Base-by-base conservation (phyloP, 352 stramenopile species). In the Phytophthora europaea region DNA sequence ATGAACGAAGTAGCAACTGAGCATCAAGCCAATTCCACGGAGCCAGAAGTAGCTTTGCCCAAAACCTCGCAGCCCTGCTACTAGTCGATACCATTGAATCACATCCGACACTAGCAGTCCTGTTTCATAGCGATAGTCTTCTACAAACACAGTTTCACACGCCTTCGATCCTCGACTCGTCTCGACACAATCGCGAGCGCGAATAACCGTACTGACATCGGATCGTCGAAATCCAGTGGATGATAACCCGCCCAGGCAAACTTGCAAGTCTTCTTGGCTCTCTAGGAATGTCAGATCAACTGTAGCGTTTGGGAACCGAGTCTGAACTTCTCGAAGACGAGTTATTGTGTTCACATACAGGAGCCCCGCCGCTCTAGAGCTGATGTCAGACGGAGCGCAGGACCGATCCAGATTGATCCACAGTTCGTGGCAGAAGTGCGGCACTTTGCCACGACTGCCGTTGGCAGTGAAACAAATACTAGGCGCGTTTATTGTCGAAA, bases 41-140 rank as follows among this genome's bases (percentile, higher is more conserved):
- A 88, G 18, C 47, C 64, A 80, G 16, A 79, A 75, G 67, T 90
- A 88, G 0, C n/a, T 20, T n/a, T 88, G 82, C 0, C 80, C 82
- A n/a, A 73, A 64, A 5, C 45, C 15, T 2, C 81, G 70, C 0
- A 88, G 47, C 1, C 16, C 13, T 12, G 72, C 68, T 7, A 85
- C 61, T 0, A 82, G 9, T 23, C 33, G 20, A 65, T 75, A 82
- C 77, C 73, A 86, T 22, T 77, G 34, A 16, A 61, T 20, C 13
- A 70, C 56, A 61, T 81, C 65, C 3, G 73, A 73, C 18, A 54
- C 51, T 16, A 88, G 5, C 0, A 72, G 10, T 0, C 43, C 74
- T 2, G 61, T 61, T 62, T 86, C 74, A 31, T 85, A 85, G 4
- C 83, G 79, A 57, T 84, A 84, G 22, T 89, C 79, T 20, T 85